Evolutionary conservation across 2,329 filamentous ascomycete genomes (phyloP), one percentile per base, ranked within the genome.

Genomic region (Aureobasidium sp.): DNA sequence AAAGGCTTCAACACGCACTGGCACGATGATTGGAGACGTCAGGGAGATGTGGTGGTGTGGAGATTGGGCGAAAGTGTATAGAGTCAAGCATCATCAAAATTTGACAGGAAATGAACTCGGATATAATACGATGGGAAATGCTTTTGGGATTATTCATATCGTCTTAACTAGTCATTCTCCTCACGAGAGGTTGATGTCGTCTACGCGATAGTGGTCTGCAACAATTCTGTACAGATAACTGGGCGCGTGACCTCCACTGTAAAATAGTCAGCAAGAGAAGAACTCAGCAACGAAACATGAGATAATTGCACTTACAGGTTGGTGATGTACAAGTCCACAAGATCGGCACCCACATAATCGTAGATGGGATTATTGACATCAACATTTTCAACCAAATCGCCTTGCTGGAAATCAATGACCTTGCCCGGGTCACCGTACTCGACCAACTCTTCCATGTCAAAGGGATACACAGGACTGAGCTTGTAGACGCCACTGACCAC

Each of bases 401-500:
- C 91, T 65, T 97, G 88, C 22, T 89, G 84, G 71, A 90, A 96
- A 42, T 81, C 82, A 47, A 94, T 84, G 62, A 91, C 87, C 66
- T 83, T 87, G 60, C 87, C 86, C 1, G 91, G 85, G 71, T 92
- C 86, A 17, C 91, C 93, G 77, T 91, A 91, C 75, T 97, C 93
- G 63, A 96, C 89, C 64, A 96, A 78, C 5, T 86, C 85, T 66
- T 91, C 88, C 59, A 89, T 86, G 69, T 94, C 86, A 69, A 91
- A 92, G 1, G 91, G 89, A 69, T 91, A 93, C 63, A 95, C 86
- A 0, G 94, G 92, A 67, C 90, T 95, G 61, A 99, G 83, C 76
- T 96, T 96, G 79, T 97, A 97, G 22, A 97, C 87, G 35, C 91
- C 93, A 58, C 88, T 89, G 47, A 99, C 83, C 3, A 95, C 90